Conservation (phyloP, 768 basidiomycete species). For the Russula vinacea region DNA sequence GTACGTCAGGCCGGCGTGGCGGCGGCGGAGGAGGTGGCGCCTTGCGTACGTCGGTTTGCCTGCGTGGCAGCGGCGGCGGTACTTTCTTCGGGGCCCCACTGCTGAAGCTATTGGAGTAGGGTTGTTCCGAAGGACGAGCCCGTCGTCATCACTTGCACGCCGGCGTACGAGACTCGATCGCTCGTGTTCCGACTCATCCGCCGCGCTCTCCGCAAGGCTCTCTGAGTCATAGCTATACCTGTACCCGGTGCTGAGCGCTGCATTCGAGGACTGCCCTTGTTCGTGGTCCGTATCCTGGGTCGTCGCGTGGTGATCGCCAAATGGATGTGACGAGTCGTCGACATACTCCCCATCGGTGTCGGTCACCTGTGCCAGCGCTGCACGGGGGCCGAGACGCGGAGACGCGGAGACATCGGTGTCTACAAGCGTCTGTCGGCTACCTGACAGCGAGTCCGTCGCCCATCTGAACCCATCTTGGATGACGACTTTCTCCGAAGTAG, state of each 20-base stretch:
- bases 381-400: constrained; percentile 44
- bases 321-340: constrained; percentile 50
- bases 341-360: constrained; percentile 32
- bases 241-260: constrained; percentile 46
- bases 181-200: constrained; percentile 42
- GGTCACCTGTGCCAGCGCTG: constrained; percentile 37
- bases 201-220: constrained; percentile 44
- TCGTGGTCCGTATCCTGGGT: constrained; percentile 31
- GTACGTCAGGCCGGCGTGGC: constrained; percentile 32
- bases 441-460: constrained; percentile 17
- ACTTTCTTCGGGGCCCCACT: constrained; percentile 16
- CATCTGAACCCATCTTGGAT: constrained; percentile 8
- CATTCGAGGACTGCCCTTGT: constrained; percentile 21
- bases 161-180: constrained; percentile 38
- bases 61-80: constrained; percentile 31
- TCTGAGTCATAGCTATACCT: constrained; percentile 38
- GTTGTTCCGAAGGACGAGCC: constrained; percentile 9
- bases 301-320: constrained; percentile 45
- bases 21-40: constrained; percentile 36
- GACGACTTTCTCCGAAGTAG: constrained; percentile 21
- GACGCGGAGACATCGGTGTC: constrained; percentile 42
- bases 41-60: constrained; percentile 33
- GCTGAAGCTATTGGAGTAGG: constrained; percentile 1
- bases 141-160: constrained; percentile 29
- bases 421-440: constrained; percentile 26